A percentile compares a stretch with the other conserved stretches of the same genome.
phyloP scores from a whole-genome alignment of 345 rosid species.

The Brassica nigra region DNA sequence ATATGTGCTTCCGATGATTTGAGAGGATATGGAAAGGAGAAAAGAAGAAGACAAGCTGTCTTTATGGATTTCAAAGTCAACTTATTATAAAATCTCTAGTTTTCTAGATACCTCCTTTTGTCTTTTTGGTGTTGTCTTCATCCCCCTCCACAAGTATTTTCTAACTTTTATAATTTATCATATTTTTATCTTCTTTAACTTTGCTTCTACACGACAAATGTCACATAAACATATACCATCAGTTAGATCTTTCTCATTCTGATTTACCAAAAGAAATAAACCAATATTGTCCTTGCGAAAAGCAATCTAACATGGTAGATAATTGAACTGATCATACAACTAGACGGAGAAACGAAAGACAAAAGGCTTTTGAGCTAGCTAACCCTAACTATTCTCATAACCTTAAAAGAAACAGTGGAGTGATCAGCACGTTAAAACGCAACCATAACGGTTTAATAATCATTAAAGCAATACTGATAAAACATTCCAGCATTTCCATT shows the following conservation, averaged over 20 bases:
- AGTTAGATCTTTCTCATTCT: neutral
- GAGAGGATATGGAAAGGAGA: neutral
- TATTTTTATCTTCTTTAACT: neutral
- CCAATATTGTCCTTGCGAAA: slow-evolving; percentile 1
- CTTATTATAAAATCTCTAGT: neutral
- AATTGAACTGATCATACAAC: slow-evolving; percentile 11
- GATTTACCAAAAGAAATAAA: neutral
- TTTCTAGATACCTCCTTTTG: slow-evolving; percentile 11
- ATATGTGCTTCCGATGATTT: neutral
- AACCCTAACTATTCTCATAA: slow-evolving; percentile 9
- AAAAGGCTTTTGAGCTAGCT: slow-evolving; percentile 7
- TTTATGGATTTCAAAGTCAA: slow-evolving; percentile 33
- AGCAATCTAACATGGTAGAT: neutral
- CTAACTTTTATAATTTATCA: neutral
- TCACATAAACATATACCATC: neutral
- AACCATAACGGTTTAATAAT: slow-evolving; percentile 14
- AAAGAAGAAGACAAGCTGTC: slow-evolving; percentile 23
- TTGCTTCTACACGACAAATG: neutral
- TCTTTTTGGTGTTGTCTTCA: slow-evolving; percentile 31
- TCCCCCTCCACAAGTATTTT: neutral
- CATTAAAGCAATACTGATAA: slow-evolving; percentile 34
- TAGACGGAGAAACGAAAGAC: slow-evolving; percentile 7
- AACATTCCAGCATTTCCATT: slow-evolving; percentile 31
- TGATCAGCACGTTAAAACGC: neutral
- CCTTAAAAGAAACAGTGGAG: neutral